Conservation (phyloP, 2,329 filamentous ascomycete genomes). For the Rutstroemia sp. region DNA sequence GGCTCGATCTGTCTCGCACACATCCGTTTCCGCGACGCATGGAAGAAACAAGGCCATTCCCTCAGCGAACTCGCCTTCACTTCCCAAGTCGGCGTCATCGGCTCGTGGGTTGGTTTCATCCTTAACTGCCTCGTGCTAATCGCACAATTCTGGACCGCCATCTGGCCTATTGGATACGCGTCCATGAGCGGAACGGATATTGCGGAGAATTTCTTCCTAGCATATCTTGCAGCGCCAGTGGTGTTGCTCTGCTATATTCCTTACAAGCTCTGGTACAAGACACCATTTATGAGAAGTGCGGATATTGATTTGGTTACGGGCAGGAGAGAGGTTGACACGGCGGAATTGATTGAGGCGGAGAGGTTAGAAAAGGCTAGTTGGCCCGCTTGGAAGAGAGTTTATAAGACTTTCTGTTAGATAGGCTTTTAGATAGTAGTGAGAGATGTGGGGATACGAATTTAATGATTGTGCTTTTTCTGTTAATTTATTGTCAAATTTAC, state of each 20-base stretch:
- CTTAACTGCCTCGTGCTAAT: conserved; percentile 41
- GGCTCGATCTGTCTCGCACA: conserved; percentile 58
- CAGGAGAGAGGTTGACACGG: conserved; percentile 18
- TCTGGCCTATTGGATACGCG: conserved; percentile 41
- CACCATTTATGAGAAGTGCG: conserved; percentile 23
- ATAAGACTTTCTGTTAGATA: conserved; percentile 4
- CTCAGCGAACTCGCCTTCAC: conserved; percentile 60
- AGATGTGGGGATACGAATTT: no score
- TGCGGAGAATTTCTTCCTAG: conserved; percentile 49
- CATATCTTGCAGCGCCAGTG: conserved; percentile 48
- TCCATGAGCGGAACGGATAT: conserved; percentile 20
- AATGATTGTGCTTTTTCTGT: no score
- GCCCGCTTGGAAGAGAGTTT: conserved; percentile 24
- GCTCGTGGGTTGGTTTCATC: conserved; percentile 53
- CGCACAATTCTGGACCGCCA: conserved; percentile 36
- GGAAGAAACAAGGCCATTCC: conserved; percentile 47
- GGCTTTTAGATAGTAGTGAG: no score
- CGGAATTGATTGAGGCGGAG: conserved; percentile 21
- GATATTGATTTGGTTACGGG: conserved; percentile 24
- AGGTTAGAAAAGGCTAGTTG: conserved; percentile 13
- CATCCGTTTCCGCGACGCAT: conserved; percentile 59
- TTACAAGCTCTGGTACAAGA: conserved; percentile 53
- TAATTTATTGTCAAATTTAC: no score
- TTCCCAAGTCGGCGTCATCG: conserved; percentile 50
- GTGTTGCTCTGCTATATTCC: conserved; percentile 49